Base-by-base conservation (phyloP, 2,329 filamentous ascomycete genomes). In the Calonectria pteridis region DNA sequence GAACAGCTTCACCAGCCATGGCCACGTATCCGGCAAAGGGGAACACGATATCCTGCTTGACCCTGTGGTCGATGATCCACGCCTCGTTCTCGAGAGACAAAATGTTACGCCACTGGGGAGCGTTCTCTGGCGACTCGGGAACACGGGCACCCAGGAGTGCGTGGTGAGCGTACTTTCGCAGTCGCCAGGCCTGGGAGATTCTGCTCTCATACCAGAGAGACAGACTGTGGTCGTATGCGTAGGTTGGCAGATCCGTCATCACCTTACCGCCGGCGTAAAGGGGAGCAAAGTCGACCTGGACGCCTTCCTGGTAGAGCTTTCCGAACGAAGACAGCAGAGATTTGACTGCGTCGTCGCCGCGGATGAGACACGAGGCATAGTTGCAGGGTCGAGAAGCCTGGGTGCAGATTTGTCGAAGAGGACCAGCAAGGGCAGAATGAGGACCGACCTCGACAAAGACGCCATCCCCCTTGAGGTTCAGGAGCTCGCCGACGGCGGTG, bases 31-130 rank as follows among this genome's bases (percentile, higher is more conserved):
- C 86, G 0, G 83, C 82, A 51, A 81, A 83, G 63, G 86, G 84
- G 67, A 86, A 86, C 69, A 88, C 82, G 51, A 84, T 82, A 31
- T 87, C 82, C 70, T 82, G 85, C 58, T 84, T 83, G 81, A 88
- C 85, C n/a, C 79, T 75, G 80, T 88, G 87, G 73, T 88, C 86
- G 28, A 85, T 80, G 2, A 87, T 81, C 69, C 88, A 88, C n/a
- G 89, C 82, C 0, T 69, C 65, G 29, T 79, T 68, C 3, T 76
- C 72, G 0, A 82, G 4, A 23, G 67, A 69, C 6, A 82, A 63
- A 3, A 80, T 4, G 20, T 82, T 81, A 0, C 80, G 69, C 76
- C 76, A 83, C 10, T 28, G 16, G 0, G 80, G 77, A 20, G 79
- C 76, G 0, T 69, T 58, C 1, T 76, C 72, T 1, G 73, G 76